These are phyloP conservation scores for Brettanomyces nanus DNA, from an alignment of 805 yeast species.

Conservation along the genomic window DNA sequence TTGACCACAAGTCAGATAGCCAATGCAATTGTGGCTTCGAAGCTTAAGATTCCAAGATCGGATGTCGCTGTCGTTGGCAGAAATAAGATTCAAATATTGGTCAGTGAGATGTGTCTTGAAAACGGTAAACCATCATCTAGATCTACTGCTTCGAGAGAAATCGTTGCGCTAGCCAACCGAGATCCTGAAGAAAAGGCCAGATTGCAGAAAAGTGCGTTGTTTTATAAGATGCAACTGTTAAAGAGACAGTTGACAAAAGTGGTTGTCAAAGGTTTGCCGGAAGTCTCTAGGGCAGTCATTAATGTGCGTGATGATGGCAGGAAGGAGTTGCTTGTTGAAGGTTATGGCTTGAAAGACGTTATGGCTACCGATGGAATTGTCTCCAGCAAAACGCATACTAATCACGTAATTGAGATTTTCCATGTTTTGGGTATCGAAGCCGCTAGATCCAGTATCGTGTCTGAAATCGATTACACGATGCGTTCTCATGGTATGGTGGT, in stretches of 20 bases:
- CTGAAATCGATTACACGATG: conserved; percentile 96
- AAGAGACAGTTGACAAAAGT: conserved; percentile 80
- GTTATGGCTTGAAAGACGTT: conserved; percentile 91
- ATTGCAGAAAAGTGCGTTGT: conserved; percentile 43
- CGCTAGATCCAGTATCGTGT: conserved; percentile 85
- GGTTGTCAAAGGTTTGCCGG: conserved; percentile 88
- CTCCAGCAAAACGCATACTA: conserved; percentile 79
- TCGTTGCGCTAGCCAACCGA: conserved; percentile 18
- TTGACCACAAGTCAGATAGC: conserved; percentile 81
- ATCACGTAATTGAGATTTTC: conserved; percentile 85
- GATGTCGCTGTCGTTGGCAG: conserved; percentile 64
- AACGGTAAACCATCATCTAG: conserved; percentile 35
- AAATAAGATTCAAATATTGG: conserved; percentile 59
- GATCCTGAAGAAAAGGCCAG: conserved; percentile 32
- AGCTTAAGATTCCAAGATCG: conserved; percentile 67
- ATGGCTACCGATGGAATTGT: conserved; percentile 97
- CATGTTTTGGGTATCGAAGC: conserved; percentile 96
- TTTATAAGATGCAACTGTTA: conserved; percentile 82
- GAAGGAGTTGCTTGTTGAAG: conserved; percentile 92
- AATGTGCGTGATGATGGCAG: conserved; percentile 80
- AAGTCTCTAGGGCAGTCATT: conserved; percentile 92
- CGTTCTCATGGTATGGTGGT: conserved; percentile 99
- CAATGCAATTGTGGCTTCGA: conserved; percentile 70
- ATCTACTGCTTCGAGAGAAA: conserved; percentile 27
- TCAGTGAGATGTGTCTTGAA: conserved; percentile 34